Evolutionary conservation across 1,284 basidiomycete genomes (phyloP).

Genomic region (Malassezia obtusa): DNA sequence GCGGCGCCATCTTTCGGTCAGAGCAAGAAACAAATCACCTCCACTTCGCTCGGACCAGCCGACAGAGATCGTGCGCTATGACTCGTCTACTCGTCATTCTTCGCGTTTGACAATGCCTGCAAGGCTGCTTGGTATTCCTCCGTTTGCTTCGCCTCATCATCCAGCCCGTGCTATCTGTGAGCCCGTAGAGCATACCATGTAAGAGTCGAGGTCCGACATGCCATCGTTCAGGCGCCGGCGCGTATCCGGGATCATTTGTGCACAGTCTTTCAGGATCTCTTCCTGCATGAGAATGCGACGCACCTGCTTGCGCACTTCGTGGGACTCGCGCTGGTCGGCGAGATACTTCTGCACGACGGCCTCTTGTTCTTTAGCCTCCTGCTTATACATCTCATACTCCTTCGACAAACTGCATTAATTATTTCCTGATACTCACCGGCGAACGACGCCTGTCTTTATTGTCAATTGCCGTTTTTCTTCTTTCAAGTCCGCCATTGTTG

Average conservation of each 20-base stretch:
- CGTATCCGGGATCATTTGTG: constrained; percentile 17
- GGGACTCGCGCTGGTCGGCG: constrained; percentile 4
- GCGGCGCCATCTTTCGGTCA: constrained; percentile 19
- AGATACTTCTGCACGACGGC: not conserved
- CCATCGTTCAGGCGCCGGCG: constrained; percentile 7
- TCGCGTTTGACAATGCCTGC: not conserved
- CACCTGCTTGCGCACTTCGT: constrained; percentile 14
- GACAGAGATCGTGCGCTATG: not conserved
- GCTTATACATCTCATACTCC: constrained; percentile 6
- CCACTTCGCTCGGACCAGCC: constrained; percentile 5
- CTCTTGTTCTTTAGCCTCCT: constrained; percentile 13
- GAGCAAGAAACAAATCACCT: not conserved
- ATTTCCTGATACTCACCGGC: constrained; percentile 7
- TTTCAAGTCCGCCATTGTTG: constrained; percentile 16
- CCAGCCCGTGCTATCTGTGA: not conserved
- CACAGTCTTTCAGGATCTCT: constrained; percentile 8
- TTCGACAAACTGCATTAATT: constrained; percentile 8
- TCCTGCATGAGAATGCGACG: not conserved
- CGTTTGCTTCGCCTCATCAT: not conserved
- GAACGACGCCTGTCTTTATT: constrained; percentile 25
- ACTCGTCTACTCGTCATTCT: not conserved
- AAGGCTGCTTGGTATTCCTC: not conserved
- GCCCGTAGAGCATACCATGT: constrained; percentile 7
- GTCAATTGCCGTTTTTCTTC: constrained; percentile 21
- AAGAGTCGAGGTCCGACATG: constrained; percentile 3